Percentiles rank a stretch among this genome's conserved stretches.
phyloP scores from a whole-genome alignment of 352 stramenopile species.

The Phytophthora sansomeana region DNA sequence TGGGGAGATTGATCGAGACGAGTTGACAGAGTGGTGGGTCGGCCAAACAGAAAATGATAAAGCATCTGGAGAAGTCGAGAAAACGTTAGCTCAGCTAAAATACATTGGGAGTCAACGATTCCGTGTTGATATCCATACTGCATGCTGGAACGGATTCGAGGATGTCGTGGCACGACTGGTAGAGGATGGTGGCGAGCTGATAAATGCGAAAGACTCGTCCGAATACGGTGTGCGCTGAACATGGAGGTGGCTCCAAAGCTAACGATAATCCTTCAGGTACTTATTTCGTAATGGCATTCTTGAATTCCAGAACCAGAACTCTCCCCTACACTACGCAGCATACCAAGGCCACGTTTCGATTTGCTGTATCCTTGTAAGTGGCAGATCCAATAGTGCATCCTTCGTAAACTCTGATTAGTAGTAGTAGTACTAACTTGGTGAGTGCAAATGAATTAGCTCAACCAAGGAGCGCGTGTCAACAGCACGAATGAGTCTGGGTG shows the following conservation, averaged over 20 bases:
- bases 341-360: conserved; percentile 64
- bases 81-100: too few species aligned
- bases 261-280: background rate
- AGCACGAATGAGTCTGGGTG: conserved; percentile 59
- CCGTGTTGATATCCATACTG: too few species aligned
- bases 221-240: conserved; percentile 58
- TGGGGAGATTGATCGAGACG: too few species aligned
- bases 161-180: too few species aligned
- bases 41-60: too few species aligned
- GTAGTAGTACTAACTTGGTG: background rate
- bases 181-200: conserved; percentile 54
- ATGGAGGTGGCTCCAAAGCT: background rate
- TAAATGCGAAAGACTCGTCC: conserved; percentile 49
- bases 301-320: conserved; percentile 58
- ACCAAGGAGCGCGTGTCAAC: conserved; percentile 66
- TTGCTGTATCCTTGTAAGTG: conserved; percentile 55
- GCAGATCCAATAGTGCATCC: background rate
- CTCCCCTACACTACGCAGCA: conserved; percentile 77
- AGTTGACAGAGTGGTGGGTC: too few species aligned
- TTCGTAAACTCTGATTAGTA: too few species aligned
- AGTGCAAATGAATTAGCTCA: conserved; percentile 39
- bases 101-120: too few species aligned
- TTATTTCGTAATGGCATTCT: background rate
- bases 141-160: too few species aligned
- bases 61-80: too few species aligned